Percentiles rank a stretch among this genome's conserved stretches.
Conservation (phyloP, 306 rosid species). For the Cicer cuneatum region DNA sequence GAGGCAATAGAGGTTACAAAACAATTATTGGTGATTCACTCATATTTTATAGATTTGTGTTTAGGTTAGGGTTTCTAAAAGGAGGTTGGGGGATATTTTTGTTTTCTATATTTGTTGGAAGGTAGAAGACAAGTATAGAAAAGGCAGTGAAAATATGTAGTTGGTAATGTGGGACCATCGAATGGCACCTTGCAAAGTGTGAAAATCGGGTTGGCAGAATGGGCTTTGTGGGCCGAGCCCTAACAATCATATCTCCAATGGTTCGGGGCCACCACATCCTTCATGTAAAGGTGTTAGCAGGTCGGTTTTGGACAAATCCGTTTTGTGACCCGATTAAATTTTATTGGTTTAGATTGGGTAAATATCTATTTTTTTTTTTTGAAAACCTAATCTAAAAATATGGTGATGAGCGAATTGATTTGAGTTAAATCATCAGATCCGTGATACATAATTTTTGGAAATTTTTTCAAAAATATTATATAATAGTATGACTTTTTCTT, state of each 20-base stretch:
- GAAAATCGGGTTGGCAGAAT: conserved; percentile 59
- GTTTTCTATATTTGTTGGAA: conserved; percentile 45
- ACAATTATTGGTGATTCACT: not conserved
- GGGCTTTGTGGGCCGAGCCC: conserved; percentile 66
- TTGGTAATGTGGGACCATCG: conserved; percentile 52
- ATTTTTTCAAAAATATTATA: too few species aligned
- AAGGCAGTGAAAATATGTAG: conserved; percentile 23
- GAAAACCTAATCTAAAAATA: too few species aligned
- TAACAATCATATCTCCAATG: conserved; percentile 45
- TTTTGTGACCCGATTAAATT: too few species aligned
- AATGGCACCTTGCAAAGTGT: conserved; percentile 43
- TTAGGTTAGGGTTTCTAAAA: conserved; percentile 7
- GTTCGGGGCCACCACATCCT: conserved; percentile 30
- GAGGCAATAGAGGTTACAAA: not conserved
- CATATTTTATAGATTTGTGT: conserved; percentile 11
- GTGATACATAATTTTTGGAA: too few species aligned
- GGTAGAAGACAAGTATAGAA: conserved; percentile 42
- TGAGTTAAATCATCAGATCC: too few species aligned
- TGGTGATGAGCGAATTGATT: too few species aligned
- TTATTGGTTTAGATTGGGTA: too few species aligned
- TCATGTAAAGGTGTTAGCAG: too few species aligned
- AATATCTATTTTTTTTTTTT: too few species aligned
- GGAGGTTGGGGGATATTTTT: conserved; percentile 24
- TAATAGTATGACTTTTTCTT: too few species aligned
- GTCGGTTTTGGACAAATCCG: too few species aligned